A percentile compares a stretch with the other conserved stretches of the same genome.
phyloP scores from a whole-genome alignment of 1,284 basidiomycete species.

The Rhodotorula sp. region DNA sequence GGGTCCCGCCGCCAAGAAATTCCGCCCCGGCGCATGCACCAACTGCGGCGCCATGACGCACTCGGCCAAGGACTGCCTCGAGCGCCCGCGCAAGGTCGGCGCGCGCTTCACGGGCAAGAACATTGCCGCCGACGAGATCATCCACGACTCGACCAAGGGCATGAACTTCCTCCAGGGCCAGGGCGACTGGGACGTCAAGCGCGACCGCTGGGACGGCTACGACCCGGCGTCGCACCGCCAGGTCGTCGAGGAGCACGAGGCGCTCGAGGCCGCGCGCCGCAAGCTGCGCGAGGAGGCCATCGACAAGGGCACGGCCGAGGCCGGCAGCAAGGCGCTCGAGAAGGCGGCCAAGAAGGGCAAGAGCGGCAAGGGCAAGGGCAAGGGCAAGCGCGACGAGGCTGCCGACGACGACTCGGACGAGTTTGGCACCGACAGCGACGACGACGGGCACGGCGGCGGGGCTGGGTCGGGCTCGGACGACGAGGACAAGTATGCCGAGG shows the following conservation, averaged over 20 bases:
- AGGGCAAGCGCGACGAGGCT: slow-evolving; percentile 53
- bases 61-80: slow-evolving; percentile 86
- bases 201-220: slow-evolving; percentile 98
- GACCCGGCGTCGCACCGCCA: slow-evolving; percentile 78
- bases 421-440: slow-evolving; percentile 69
- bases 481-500: slow-evolving; percentile 95
- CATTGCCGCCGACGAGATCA: slow-evolving; percentile 86
- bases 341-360: slow-evolving; percentile 79
- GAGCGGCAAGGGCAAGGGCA: slow-evolving; percentile 15
- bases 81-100: slow-evolving; percentile 92
- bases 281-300: slow-evolving; percentile 93
- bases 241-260: slow-evolving; percentile 91
- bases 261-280: slow-evolving; percentile 85
- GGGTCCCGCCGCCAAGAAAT: slow-evolving; percentile 91
- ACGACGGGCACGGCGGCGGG: slow-evolving; percentile 1
- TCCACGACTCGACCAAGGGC: slow-evolving; percentile 66
- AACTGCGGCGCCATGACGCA: slow-evolving; percentile 98
- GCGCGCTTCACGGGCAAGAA: slow-evolving; percentile 90
- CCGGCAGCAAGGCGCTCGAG: slow-evolving; percentile 60
- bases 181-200: slow-evolving; percentile 88
- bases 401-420: slow-evolving; percentile 66
- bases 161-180: slow-evolving; percentile 43
- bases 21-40: slow-evolving; percentile 95
- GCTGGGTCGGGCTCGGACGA: slow-evolving; percentile 53
- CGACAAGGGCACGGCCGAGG: slow-evolving; percentile 74